Base-by-base conservation (phyloP, 345 rosid genomes). In the Acer negundo region DNA sequence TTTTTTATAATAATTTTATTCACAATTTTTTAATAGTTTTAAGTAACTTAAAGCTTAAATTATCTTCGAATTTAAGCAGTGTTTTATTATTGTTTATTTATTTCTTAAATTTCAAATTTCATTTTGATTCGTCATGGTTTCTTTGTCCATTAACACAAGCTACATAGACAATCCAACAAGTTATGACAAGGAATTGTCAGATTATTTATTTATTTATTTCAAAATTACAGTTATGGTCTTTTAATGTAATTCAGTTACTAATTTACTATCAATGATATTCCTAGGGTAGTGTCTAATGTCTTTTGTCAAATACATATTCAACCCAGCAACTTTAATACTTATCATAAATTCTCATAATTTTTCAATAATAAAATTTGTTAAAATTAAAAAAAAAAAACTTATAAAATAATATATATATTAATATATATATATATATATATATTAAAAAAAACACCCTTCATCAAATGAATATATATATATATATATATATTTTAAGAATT, bases 141-240 rank as follows among this genome's bases (percentile, higher is more conserved):
- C 38, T 35, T 35, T 35, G 38, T 35, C 38, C 6, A 35, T 35
- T 35, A 35, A 35, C 38, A 35, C 38, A 35, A 64, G 68, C 17
- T 64, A 64, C 68, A 13, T 31, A 26, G 68, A 64, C 68, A 6
- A 64, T 19, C 42, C 68, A 64, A 26, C 68, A 26, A 64, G 68
- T 31, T 42, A 0, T 64, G 68, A 64, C 3, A 64, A 9, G 7
- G 19, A 31, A 64, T 26, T 64, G 16, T 6, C 42, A 64, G 31
- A 22, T 22, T 20, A 61, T 61, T 11, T 49, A 49, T 49, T 49
- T 12, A 49, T 61, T 61, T 35, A 35, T 35, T 35, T 35, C 26
- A 61, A 20, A 61, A 61, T 9, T n/a, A 61, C 65, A 19, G 65
- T 22, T 61, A 22, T 22, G 23, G 31, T 22, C 65, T 13, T 49